Percentiles rank a stretch among this genome's conserved stretches.
Conservation (phyloP, 805 yeast species). For the Candida nanaspora region DNA sequence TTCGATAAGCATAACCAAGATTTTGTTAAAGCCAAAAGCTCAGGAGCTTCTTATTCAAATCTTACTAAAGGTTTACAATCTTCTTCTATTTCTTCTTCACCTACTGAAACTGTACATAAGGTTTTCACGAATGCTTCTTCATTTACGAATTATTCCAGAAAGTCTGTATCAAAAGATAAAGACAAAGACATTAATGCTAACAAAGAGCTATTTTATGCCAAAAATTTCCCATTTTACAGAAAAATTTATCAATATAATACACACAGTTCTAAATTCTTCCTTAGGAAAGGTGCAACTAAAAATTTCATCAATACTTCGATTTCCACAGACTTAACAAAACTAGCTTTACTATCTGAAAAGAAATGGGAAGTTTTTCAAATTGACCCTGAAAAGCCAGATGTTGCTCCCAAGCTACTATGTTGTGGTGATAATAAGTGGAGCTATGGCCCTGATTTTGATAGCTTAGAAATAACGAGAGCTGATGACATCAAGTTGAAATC, state of each 20-base stretch:
- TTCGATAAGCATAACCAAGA: background rate
- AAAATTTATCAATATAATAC: slow-evolving; percentile 48
- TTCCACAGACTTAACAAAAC: slow-evolving; percentile 55
- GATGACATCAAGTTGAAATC: slow-evolving; percentile 20
- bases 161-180: background rate
- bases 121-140: slow-evolving; percentile 1
- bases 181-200: slow-evolving; percentile 5
- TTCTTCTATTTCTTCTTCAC: background rate
- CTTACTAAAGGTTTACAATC: background rate
- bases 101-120: slow-evolving; percentile 9
- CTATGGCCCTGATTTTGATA: slow-evolving; percentile 45
- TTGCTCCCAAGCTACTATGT: slow-evolving; percentile 50
- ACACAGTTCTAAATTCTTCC: slow-evolving; percentile 39
- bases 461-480: slow-evolving; percentile 19
- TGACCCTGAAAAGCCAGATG: slow-evolving; percentile 32
- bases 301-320: slow-evolving; percentile 49
- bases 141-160: background rate
- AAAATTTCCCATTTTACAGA: slow-evolving; percentile 79
- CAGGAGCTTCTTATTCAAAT: too few species aligned
- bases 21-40: background rate
- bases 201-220: slow-evolving; percentile 63
- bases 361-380: slow-evolving; percentile 71
- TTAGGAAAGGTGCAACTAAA: slow-evolving; percentile 33
- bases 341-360: slow-evolving; percentile 59
- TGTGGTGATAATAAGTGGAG: slow-evolving; percentile 69